Conservation (phyloP, 2,329 filamentous ascomycete species). For the Coniochaeta sp. region DNA sequence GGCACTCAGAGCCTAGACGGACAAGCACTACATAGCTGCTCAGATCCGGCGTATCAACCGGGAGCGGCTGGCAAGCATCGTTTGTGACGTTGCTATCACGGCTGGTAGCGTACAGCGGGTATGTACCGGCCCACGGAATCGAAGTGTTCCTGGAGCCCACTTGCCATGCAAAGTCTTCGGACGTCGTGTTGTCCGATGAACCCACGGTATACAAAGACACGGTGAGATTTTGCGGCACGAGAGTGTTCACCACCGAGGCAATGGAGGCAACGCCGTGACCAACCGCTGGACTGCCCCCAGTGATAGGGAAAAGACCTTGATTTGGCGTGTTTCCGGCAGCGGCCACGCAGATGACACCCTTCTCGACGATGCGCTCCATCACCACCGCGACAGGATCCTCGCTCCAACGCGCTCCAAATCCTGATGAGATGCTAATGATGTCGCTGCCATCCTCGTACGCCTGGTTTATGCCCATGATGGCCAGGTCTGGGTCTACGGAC, state of each 20-base stretch:
- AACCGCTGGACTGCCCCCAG: constrained; percentile 14
- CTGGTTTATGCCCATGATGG: constrained; percentile 32
- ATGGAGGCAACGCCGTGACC: constrained; percentile 16
- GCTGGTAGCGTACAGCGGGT: constrained; percentile 19
- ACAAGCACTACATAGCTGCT: constrained; percentile 31
- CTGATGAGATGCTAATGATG: constrained; percentile 23
- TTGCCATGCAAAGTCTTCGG: constrained; percentile 9
- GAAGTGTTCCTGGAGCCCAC: constrained; percentile 8
- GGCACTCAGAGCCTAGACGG: constrained; percentile 7
- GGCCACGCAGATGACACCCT: constrained; percentile 19
- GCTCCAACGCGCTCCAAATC: constrained; percentile 18
- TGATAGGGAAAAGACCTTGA: constrained; percentile 12
- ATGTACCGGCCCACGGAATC: constrained; percentile 6
- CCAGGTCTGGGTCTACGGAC: constrained; percentile 26
- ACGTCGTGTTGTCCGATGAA: not conserved
- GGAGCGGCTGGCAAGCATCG: constrained; percentile 30
- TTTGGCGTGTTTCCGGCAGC: constrained; percentile 19
- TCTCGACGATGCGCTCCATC: constrained; percentile 19
- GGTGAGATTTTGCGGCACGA: constrained; percentile 10
- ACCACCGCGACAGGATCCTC: constrained; percentile 16
- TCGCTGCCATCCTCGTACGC: constrained; percentile 32
- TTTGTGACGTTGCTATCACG: constrained; percentile 16
- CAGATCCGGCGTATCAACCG: constrained; percentile 30
- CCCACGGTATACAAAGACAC: constrained; percentile 11
- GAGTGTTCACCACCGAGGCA: constrained; percentile 15